Evolutionary conservation across 495 filamentous ascomycete genomes (phyloP), one percentile per base, ranked within the genome.

Genomic region (Penicillium samsonianum): DNA sequence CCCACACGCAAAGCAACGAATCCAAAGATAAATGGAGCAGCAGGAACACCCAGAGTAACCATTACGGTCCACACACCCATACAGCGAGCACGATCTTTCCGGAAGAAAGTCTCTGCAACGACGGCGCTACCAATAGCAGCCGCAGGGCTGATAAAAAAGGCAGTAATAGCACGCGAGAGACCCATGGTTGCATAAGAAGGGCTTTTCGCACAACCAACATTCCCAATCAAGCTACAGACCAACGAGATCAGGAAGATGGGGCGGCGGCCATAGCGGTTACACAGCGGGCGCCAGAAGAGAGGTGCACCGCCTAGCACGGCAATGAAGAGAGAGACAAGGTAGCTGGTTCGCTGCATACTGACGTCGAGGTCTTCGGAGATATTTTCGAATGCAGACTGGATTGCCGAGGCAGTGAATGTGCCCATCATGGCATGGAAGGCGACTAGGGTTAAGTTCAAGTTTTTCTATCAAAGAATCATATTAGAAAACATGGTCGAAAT

Each of bases 351-450:
- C 53, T 78, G 78, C 35, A 85, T 58, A 30, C 73, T 75, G 14
- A 78, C 68, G 3, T 64, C 64, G 11, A 84, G 63, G 26, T 82
- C 80, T 5, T 67, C 64, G 16, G 79, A 69, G 47, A 84, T 80
- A 12, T 70, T 53, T 53, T 75, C 73, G 59, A 79, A 85, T 17
- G 79, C 81, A 1, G 80, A 79, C 38, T 79, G 80, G 55, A 84
- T 82, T 8, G 67, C 61, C 0, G 80, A 73, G 0, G 82, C 82
- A 20, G 70, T 82, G 64, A 82, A 83, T 2, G 82, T 83, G 10
- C 71, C 71, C 75, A 84, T 83, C 58, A 76, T 75, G 14, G 81
- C 81, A 53, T 85, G 80, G 63, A 84, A 82, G 2, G 80, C 77
- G 35, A 85, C 76, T 11, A 84, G 72, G 14, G 77, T 31, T 0